These are phyloP conservation scores for Gossypium gossypioides DNA, from an alignment of 441 rosid species.

Conservation along the genomic window DNA sequence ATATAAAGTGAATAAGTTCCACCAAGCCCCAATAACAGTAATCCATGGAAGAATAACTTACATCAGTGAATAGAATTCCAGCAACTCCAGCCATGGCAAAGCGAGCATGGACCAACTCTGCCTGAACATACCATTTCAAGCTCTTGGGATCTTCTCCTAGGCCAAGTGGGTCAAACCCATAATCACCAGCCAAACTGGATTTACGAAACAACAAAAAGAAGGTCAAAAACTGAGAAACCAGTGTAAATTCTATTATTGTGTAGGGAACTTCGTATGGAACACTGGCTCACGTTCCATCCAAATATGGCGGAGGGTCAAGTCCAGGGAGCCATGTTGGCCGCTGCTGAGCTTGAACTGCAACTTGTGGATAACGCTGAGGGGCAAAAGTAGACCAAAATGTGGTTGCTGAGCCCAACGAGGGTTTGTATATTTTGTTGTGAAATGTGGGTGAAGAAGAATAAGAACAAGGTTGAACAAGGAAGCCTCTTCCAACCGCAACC, in stretches of 20 bases:
- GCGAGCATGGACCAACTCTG: slow-evolving; percentile 83
- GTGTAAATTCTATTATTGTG: neutral
- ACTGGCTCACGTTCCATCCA: slow-evolving; percentile 68
- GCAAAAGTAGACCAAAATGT: slow-evolving; percentile 17
- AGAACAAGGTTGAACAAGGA: slow-evolving; percentile 30
- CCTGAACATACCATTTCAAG: slow-evolving; percentile 95
- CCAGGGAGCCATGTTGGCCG: slow-evolving; percentile 96
- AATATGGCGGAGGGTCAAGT: slow-evolving; percentile 80
- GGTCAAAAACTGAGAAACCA: neutral
- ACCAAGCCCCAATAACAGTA: neutral
- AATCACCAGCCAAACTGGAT: slow-evolving; percentile 70
- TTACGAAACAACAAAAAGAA: neutral
- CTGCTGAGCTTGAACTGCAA: slow-evolving; percentile 40
- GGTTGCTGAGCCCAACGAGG: slow-evolving; percentile 19
- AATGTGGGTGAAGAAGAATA: slow-evolving; percentile 22
- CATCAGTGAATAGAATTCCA: slow-evolving; percentile 88
- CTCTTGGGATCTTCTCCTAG: slow-evolving; percentile 82
- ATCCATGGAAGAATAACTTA: slow-evolving; percentile 19
- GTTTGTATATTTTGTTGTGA: slow-evolving; percentile 12
- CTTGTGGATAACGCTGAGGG: slow-evolving; percentile 7
- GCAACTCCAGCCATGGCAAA: slow-evolving; percentile 93
- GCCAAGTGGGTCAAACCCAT: slow-evolving; percentile 86
- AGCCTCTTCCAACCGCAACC: slow-evolving; percentile 36
- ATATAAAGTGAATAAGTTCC: slow-evolving; percentile 1
- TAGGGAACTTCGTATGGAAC: neutral